Evolutionary conservation across 768 basidiomycete genomes (phyloP), one percentile per base, ranked within the genome.

Genomic region (Kwoniella sp.): DNA sequence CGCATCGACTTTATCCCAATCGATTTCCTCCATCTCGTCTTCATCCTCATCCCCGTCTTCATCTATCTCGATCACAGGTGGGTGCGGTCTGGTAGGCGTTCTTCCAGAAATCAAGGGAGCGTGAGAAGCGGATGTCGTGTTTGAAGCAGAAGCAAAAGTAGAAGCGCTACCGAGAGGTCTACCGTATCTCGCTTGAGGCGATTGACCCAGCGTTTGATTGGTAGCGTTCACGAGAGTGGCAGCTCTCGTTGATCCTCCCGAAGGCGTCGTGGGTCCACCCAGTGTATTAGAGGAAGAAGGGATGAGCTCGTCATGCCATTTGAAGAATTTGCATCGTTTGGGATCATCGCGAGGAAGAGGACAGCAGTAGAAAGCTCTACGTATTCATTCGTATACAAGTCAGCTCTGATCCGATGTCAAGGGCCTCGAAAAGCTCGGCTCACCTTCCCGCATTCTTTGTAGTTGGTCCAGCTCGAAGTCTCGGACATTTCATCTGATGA

Each of bases 371-470:
- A 76, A 75, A 1, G 64, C 61, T 45, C 73, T 74, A 53, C 23
- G 55, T 23, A 22, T 48, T 55, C 15, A 56, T 53, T 25, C 20
- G 20, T 20, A 48, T 48, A 20, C 47, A 41, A 41, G n/a, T n/a
- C n/a, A n/a, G n/a, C n/a, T n/a, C n/a, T n/a, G n/a, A n/a, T 20
- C 11, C 38, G 47, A 48, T 17, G 47, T 51, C 20, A 9, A 62
- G 50, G 1, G 15, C 22, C 48, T 51, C 1, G 29, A 5, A 9
- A 12, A 28, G n/a, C n/a, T n/a, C n/a, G n/a, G 38, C 71, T 62
- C 50, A 77, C 75, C 75, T 70, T 29, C 75, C 75, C 15, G 75
- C 62, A 28, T 77, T 77, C 64, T 77, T 76, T 1, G 71, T 68
- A 1, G 29, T 63, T n/a, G 73, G 67, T 4, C 75, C 75, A 20